Evolutionary conservation across 495 filamentous ascomycete genomes (phyloP), one percentile per base, ranked within the genome.

Genomic region (Talaromyces ruber): DNA sequence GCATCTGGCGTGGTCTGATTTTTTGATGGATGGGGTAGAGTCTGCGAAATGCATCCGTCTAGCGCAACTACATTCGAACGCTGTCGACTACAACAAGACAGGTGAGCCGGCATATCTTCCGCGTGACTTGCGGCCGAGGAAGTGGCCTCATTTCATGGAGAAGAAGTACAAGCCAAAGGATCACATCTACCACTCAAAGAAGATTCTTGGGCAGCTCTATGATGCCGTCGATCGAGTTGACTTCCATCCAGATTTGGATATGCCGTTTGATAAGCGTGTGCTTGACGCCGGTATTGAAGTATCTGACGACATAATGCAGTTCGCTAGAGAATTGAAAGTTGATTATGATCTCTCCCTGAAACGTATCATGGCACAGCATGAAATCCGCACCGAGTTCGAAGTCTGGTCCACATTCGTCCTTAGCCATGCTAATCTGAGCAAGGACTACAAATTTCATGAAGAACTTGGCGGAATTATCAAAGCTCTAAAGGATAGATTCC

Each of bases 11-110:
- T 84, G 81, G 68, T 87, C 90, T 1, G 95, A 98, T 70, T 68
- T 58, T 7, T 74, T 82, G 11, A 67, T 69, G 0, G 71, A 80
- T 1, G 89, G 92, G 8, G 86, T 91, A 0, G 86, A 86, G 65
- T 79, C 86, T 60, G 64, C 76, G 0, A 87, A 84, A 62, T 97
- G 92, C 80, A 72, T 94, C 1, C 73, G 84, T 47, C 82, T 98
- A 7, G 93, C 95, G 4, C 70, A 78, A 1, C 79, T 97, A 1
- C 95, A 98, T 70, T 98, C 94, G 0, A 84, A 84, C 62, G 93
- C 94, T 0, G 94, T 98, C 2, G 94, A 98, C 66, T 98, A 91
- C 71, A 85, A 88, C 55, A 98, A 98, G 71, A 89, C 89, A n/a
- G 94, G 94, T 0, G 77, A 82, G 18, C 81, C 88, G 12, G 93